Evolutionary conservation across 1,284 basidiomycete species (phyloP).

Genomic region (Volvariella volvacea): DNA sequence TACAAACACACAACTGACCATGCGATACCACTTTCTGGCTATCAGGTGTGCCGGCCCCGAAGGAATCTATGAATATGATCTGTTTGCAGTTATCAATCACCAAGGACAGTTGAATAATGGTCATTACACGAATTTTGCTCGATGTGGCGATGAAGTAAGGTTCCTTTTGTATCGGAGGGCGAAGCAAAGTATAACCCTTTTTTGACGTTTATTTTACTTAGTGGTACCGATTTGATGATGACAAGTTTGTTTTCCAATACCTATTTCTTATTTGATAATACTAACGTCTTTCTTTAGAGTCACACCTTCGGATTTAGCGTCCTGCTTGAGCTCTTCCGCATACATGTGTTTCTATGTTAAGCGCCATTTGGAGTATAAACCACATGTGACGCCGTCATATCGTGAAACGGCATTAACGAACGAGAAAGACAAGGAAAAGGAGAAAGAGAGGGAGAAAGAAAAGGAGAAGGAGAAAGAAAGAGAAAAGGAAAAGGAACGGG

Average conservation of each 20-base stretch:
- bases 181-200: conserved; percentile 6
- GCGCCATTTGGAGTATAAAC: conserved; percentile 77
- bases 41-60: conserved; percentile 37
- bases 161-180: neutral
- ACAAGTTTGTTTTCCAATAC: conserved; percentile 58
- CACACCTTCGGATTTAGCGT: conserved; percentile 2
- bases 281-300: neutral
- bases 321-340: conserved; percentile 62
- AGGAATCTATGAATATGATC: conserved; percentile 82
- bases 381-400: conserved; percentile 64
- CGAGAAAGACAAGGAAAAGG: conserved; percentile 56
- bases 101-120: conserved; percentile 94
- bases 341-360: conserved; percentile 96
- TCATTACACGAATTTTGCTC: conserved; percentile 85
- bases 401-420: conserved; percentile 60
- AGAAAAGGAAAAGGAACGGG: conserved; percentile 15
- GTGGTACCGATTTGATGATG: conserved; percentile 96
- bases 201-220: conserved; percentile 25
- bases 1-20: too few species aligned
- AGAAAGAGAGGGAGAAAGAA: conserved; percentile 44
- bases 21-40: too few species aligned
- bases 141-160: conserved; percentile 65
- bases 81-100: conserved; percentile 93
- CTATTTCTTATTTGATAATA: neutral
- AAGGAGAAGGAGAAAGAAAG: conserved; percentile 27